A percentile compares a stretch with the other conserved stretches of the same genome.
phyloP scores from a whole-genome alignment of 176 grass and related monocot species.

The Triticum urartu region DNA sequence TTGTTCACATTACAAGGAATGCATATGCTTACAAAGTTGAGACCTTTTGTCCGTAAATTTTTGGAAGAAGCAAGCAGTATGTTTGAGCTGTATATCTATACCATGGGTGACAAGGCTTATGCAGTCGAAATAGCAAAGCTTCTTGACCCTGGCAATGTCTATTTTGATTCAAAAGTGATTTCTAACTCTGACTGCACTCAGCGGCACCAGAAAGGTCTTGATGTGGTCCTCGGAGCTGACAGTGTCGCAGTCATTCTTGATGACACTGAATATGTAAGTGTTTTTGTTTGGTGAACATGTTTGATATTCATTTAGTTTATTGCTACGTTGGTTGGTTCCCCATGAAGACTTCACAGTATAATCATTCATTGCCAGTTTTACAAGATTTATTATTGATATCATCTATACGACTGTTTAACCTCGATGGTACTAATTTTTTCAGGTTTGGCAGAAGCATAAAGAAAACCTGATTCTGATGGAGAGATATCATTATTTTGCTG shows the following conservation, averaged over 20 bases:
- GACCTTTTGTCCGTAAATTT: slow-evolving; percentile 73
- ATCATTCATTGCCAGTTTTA: neutral
- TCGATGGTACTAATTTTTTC: neutral
- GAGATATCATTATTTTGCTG: slow-evolving; percentile 94
- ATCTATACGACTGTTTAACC: neutral
- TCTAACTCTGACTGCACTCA: slow-evolving; percentile 82
- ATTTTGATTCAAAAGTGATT: slow-evolving; percentile 87
- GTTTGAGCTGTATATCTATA: slow-evolving; percentile 96
- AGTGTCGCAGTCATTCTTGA: slow-evolving; percentile 90
- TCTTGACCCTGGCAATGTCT: slow-evolving; percentile 77
- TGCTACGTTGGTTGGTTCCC: neutral
- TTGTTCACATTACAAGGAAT: slow-evolving; percentile 65
- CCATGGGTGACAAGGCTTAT: slow-evolving; percentile 88
- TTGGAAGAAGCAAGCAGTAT: slow-evolving; percentile 82
- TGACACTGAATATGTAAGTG: slow-evolving; percentile 78
- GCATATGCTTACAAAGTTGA: slow-evolving; percentile 92
- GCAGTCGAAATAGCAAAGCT: slow-evolving; percentile 91
- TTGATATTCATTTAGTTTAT: slow-evolving; percentile 9
- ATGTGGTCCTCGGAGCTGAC: slow-evolving; percentile 89
- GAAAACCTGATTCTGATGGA: slow-evolving; percentile 96
- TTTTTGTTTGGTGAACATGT: slow-evolving; percentile 4
- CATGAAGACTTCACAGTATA: neutral
- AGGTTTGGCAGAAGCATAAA: slow-evolving; percentile 96
- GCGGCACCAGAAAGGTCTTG: slow-evolving; percentile 87
- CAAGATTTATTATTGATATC: neutral